Percentiles rank a stretch among this genome's conserved stretches.
These are phyloP conservation scores for Bolboschoenoplectus hybrid DNA, from an alignment of 202 grass and related monocot species.

Conservation along the genomic window DNA sequence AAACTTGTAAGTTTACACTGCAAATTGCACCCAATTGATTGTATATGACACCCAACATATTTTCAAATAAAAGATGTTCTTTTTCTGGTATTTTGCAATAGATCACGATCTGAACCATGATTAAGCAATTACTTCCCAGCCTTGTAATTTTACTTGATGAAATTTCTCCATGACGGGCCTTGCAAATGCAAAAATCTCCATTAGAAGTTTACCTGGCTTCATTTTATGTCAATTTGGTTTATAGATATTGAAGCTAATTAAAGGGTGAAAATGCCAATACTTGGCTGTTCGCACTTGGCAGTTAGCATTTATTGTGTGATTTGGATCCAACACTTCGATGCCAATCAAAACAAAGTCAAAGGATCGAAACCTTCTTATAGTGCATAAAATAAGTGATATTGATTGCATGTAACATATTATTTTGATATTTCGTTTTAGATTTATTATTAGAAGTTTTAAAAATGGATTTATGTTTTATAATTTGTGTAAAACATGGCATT, in stretches of 20 bases:
- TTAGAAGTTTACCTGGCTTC: slow-evolving; percentile 8
- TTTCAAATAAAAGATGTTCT: slow-evolving; percentile 7
- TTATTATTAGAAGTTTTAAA: slow-evolving; percentile 40
- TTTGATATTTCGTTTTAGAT: slow-evolving; percentile 40
- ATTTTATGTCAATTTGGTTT: not conserved
- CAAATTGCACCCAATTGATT: slow-evolving; percentile 13
- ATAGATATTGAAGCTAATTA: not conserved
- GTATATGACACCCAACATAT: not conserved
- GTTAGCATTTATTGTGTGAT: not conserved
- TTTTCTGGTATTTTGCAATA: slow-evolving; percentile 5
- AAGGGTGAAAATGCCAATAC: not conserved
- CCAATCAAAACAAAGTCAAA: not conserved
- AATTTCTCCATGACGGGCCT: not conserved
- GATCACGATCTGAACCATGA: not conserved
- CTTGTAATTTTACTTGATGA: not conserved
- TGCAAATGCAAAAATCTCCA: not conserved
- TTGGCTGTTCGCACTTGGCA: not conserved
- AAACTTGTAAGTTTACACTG: not conserved
- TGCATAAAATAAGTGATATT: not conserved
- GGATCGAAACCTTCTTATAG: not conserved
- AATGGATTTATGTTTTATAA: not conserved
- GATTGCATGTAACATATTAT: slow-evolving; percentile 2
- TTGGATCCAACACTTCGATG: not conserved
- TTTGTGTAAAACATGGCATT: not conserved
- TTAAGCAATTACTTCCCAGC: not conserved